A percentile compares a stretch with the other conserved stretches of the same genome.
Conservation (phyloP, 2,329 filamentous ascomycete species). For the Aspergillus sp. region DNA sequence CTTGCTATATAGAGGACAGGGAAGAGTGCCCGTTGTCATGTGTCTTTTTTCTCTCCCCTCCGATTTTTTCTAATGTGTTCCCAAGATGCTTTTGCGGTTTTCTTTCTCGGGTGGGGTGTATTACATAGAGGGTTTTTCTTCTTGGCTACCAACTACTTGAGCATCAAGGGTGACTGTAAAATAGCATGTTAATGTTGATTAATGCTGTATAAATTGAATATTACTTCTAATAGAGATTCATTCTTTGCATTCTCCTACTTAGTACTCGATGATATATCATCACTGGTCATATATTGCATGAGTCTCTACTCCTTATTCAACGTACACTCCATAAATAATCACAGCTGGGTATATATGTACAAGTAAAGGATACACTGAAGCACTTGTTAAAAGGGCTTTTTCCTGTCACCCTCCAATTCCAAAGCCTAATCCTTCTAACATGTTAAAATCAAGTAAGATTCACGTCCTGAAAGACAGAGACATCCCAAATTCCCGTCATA, state of each 20-base stretch:
- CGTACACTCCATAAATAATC: not conserved
- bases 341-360: slow-evolving; percentile 1
- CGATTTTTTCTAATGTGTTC: slow-evolving; percentile 18
- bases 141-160: slow-evolving; percentile 20
- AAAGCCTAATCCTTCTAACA: no score
- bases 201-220: slow-evolving; percentile 25
- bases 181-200: slow-evolving; percentile 32
- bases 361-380: not conserved
- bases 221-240: slow-evolving; percentile 4
- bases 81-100: slow-evolving; percentile 16
- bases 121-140: slow-evolving; percentile 28
- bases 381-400: not conserved
- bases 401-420: not conserved
- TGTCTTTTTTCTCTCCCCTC: slow-evolving; percentile 13
- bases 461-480: slow-evolving; percentile 43
- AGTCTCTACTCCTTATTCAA: not conserved
- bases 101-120: slow-evolving; percentile 24
- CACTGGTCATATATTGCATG: not conserved
- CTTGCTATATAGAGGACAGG: not conserved
- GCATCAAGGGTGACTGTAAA: slow-evolving; percentile 36
- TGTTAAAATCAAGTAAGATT: slow-evolving; percentile 24
- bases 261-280: not conserved
- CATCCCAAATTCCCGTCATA: slow-evolving; percentile 48
- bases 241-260: not conserved
- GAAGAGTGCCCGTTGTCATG: slow-evolving; percentile 6